Evolutionary conservation across 2,329 filamentous ascomycete species (phyloP), one percentile per base, ranked within the genome.

Genomic region (Niveomyces coronatus): DNA sequence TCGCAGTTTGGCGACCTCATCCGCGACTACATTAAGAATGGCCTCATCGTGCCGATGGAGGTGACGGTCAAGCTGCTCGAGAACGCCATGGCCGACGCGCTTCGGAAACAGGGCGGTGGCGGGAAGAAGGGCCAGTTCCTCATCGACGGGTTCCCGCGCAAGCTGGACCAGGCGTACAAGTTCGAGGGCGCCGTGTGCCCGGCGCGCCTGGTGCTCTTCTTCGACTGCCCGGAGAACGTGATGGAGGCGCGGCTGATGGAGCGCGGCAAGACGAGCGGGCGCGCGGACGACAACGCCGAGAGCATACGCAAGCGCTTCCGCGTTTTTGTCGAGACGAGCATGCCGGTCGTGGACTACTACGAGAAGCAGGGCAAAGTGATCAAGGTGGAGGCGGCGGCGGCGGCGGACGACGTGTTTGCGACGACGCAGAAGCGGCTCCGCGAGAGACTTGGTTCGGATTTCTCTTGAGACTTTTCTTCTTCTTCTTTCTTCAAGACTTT

Each of bases 21-120:
- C 73, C 82, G 82, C 58, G 74, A 82, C 50, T 88, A 91, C 67
- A 98, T 98, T 70, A 85, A 82, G 56, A 82, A 98, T 58, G 91
- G 91, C 43, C 79, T 79, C 51, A 98, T 98, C 60, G 91, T 98
- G 46, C 91, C 91, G n/a, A 94, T 94, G 85, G 89, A 96, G 62
- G 87, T 96, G 35, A 98, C 91, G 5, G 82, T 98, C 43, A 82
- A 88, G 53, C 67, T 98, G 24, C 74, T 98, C 30, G 88, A 95
- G 64, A 94, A 94, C 61, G 86, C 88, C 42, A 96, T 98, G 85
- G 71, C 70, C 40, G 76, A 73, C 8, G 70, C 74, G 10, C 75
- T 94, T 37, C 55, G 68, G 40, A 62, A 69, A 40, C 61, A 65
- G 10, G 51, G 55, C 36, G 50, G 46, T 37, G 51, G 55, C 36